These are phyloP conservation scores for Tremella yokohamensis DNA, from an alignment of 768 basidiomycete genomes.

Conservation along the genomic window DNA sequence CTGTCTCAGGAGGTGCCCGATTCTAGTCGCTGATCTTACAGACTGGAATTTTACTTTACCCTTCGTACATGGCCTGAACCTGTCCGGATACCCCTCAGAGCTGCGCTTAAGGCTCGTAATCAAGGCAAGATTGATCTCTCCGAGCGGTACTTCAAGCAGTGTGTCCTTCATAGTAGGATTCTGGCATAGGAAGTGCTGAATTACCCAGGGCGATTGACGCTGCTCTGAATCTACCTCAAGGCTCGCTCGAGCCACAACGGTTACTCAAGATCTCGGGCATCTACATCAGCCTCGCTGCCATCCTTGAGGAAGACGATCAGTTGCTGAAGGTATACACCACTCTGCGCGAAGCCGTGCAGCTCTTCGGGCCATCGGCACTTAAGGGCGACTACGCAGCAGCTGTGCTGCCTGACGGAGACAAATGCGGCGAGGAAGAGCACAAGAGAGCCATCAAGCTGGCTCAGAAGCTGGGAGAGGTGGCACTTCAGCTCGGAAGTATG, in stretches of 20 bases:
- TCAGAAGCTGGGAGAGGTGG: conserved; percentile 48
- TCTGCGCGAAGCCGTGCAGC: conserved; percentile 31
- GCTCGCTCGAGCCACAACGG: conserved; percentile 37
- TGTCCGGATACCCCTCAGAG: conserved; percentile 41
- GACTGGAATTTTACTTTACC: conserved; percentile 47
- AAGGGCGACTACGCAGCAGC: conserved; percentile 5
- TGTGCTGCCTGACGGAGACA: conserved; percentile 8
- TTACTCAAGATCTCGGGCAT: conserved; percentile 48
- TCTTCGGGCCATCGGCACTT: conserved; percentile 29
- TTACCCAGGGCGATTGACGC: conserved; percentile 41
- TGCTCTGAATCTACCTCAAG: conserved; percentile 32
- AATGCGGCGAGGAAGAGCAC: conserved; percentile 24
- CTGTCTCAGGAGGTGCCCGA: neutral
- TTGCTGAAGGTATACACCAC: conserved; percentile 32
- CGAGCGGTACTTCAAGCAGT: conserved; percentile 44
- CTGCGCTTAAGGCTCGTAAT: conserved; percentile 45
- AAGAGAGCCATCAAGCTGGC: conserved; percentile 41
- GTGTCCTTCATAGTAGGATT: conserved; percentile 11
- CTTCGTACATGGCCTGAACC: conserved; percentile 45
- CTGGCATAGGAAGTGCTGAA: conserved; percentile 1
- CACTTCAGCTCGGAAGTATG: conserved; percentile 23
- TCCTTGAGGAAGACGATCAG: conserved; percentile 42
- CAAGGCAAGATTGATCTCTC: conserved; percentile 36
- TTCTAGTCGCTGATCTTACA: conserved; percentile 7
- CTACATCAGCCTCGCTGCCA: conserved; percentile 37